Evolutionary conservation across 108 stramenopile genomes (phyloP), one percentile per base, ranked within the genome.

Genomic region (Cyclostephanos tholiformis): DNA sequence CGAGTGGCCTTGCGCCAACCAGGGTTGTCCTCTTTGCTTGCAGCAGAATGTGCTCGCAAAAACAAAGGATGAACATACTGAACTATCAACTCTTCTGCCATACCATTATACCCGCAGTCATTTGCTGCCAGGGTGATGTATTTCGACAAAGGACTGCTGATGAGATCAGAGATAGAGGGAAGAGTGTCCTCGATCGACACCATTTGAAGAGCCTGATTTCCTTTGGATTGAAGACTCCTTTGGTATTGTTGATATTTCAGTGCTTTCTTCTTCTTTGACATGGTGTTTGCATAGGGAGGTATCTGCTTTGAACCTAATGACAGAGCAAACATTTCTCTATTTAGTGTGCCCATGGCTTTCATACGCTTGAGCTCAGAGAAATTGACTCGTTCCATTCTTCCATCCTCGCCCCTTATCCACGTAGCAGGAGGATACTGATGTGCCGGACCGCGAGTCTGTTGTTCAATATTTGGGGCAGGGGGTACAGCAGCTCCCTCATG

Each of bases 181-280:
- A n/a, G n/a, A n/a, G n/a, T n/a, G n/a, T 66, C 65, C 12, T 19
- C 29, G 50, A 50, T 27, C 1, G 43, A 43, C 43, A 66, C 25
- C 16, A 26, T 25, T 17, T 66, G 46, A 8, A 66, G 26, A 19
- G 43, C 46, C 65, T 11, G 16, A 51, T 66, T 48, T 0, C 65
- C 65, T 17, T 25, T 39, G 48, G 25, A 39, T 27, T 44, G 49
- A 35, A 66, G 49, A 13, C 65, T 66, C 22, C 48, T 4, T 25
- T 50, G 43, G 23, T 49, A 66, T 17, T 66, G 52, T 53, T 53
- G n/a, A n/a, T n/a, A n/a, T n/a, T n/a, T n/a, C n/a, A n/a, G n/a
- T n/a, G n/a, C n/a, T n/a, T n/a, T n/a, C n/a, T n/a, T n/a, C n/a
- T n/a, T n/a, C n/a, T n/a, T n/a, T n/a, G n/a, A n/a, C n/a, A n/a